Conservation (phyloP, 768 basidiomycete genomes). For the Hydnum rufescens region DNA sequence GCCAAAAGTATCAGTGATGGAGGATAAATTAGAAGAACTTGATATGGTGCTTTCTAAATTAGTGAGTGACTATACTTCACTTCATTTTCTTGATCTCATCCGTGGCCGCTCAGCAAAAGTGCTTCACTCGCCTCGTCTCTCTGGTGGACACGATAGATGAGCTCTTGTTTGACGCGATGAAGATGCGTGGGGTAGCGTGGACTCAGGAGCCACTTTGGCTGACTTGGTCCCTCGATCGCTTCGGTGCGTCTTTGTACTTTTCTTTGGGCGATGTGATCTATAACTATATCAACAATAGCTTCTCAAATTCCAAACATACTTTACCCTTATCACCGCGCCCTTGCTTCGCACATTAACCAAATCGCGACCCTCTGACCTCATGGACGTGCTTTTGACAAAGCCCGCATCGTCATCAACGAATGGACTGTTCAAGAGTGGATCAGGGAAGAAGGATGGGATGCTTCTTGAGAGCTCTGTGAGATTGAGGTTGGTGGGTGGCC, state of each 20-base stretch:
- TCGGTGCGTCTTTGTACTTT: slow-evolving; percentile 28
- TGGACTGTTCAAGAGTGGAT: slow-evolving; percentile 57
- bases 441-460: slow-evolving; percentile 50
- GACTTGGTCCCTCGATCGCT: slow-evolving; percentile 65
- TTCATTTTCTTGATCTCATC: not conserved
- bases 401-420: slow-evolving; percentile 36
- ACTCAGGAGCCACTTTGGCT: slow-evolving; percentile 58
- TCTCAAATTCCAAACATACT: slow-evolving; percentile 35
- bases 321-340: slow-evolving; percentile 45
- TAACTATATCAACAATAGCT: slow-evolving; percentile 21
- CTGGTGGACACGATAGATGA: slow-evolving; percentile 45
- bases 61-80: slow-evolving; percentile 25
- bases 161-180: slow-evolving; percentile 47
- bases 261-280: not conserved
- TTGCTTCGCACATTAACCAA: slow-evolving; percentile 34
- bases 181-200: slow-evolving; percentile 52
- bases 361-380: slow-evolving; percentile 41
- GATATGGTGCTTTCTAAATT: slow-evolving; percentile 41
- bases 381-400: slow-evolving; percentile 46
- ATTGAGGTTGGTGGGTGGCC: too few species aligned
- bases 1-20: slow-evolving; percentile 49
- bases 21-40: slow-evolving; percentile 37
- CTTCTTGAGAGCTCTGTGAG: too few species aligned
- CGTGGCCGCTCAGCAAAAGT: slow-evolving; percentile 32
- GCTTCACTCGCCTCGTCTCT: slow-evolving; percentile 37